Evolutionary conservation across 306 rosid species (phyloP).

Genomic region (Ochetophila trinervis): DNA sequence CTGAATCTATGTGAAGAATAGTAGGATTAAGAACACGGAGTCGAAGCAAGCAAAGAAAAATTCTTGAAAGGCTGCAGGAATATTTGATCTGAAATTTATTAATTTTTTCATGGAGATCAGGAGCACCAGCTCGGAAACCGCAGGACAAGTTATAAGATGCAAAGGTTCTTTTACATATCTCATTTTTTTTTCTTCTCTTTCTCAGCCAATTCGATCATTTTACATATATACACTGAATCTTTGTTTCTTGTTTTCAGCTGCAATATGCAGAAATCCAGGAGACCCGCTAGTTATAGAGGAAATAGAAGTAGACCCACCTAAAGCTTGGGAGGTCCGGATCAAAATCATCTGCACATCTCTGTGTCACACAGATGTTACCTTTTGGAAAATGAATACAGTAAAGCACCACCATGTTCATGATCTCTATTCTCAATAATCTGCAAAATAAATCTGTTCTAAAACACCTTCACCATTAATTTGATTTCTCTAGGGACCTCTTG

Average conservation of each 20-base stretch:
- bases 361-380: constrained; percentile 50
- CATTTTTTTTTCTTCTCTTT: too few relatives aligned
- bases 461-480: constrained; percentile 26
- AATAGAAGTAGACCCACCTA: constrained; percentile 57
- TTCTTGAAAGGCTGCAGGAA: too few relatives aligned
- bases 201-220: not conserved
- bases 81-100: too few relatives aligned
- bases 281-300: constrained; percentile 53
- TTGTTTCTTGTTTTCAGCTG: constrained; percentile 36
- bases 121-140: constrained; percentile 1
- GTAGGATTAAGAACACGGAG: too few relatives aligned
- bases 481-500: constrained; percentile 25
- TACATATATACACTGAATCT: not conserved
- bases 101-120: not conserved
- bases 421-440: not conserved
- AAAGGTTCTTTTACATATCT: constrained; percentile 28
- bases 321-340: constrained; percentile 56
- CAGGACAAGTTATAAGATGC: constrained; percentile 46
- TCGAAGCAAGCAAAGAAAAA: too few relatives aligned
- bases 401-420: constrained; percentile 1
- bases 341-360: constrained; percentile 54
- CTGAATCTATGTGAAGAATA: too few relatives aligned
- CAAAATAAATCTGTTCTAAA: too few relatives aligned
- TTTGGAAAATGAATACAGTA: constrained; percentile 46
- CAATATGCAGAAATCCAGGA: constrained; percentile 50